phyloP scores from a whole-genome alignment of 345 rosid genomes.

The Limnanthes douglasii region DNA sequence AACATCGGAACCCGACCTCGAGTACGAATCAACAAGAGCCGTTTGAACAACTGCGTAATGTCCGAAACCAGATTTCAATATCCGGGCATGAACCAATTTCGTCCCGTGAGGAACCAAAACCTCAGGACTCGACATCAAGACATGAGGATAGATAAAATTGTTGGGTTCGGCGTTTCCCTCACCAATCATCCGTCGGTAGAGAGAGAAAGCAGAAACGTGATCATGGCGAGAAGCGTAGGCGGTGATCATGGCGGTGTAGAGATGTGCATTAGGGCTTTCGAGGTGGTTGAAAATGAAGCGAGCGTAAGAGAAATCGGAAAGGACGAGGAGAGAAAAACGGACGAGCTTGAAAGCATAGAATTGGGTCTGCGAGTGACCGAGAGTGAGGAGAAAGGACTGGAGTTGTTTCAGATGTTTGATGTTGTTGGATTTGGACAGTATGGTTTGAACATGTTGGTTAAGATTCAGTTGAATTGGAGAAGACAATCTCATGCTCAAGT shows the following conservation, averaged over 20 bases:
- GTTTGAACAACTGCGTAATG: conserved; percentile 56
- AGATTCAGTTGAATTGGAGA: conserved; percentile 5
- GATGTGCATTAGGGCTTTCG: conserved; percentile 35
- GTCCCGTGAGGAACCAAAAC: conserved; percentile 20
- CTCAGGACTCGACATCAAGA: conserved; percentile 32
- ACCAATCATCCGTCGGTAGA: conserved; percentile 46
- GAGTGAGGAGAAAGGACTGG: conserved; percentile 36
- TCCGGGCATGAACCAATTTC: conserved; percentile 42
- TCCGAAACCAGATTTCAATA: conserved; percentile 38
- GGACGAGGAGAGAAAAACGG: conserved; percentile 51
- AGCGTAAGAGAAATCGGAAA: conserved; percentile 39
- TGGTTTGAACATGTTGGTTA: conserved; percentile 17
- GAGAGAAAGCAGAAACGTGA: conserved; percentile 23
- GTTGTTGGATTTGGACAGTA: conserved; percentile 31
- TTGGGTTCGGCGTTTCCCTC: conserved; percentile 36
- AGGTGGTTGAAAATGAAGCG: conserved; percentile 46
- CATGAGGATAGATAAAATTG: conserved; percentile 64
- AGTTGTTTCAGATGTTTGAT: conserved; percentile 62
- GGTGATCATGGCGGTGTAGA: conserved; percentile 63
- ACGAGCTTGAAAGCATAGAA: conserved; percentile 66
- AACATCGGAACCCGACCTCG: conserved; percentile 27
- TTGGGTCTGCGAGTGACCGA: conserved; percentile 43
- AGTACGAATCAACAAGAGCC: conserved; percentile 55
- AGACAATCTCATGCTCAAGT: too few relatives aligned
- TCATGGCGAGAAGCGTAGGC: conserved; percentile 43